These are phyloP conservation scores for Melaleuca alternifolia DNA, from an alignment of 345 rosid species.

Conservation along the genomic window DNA sequence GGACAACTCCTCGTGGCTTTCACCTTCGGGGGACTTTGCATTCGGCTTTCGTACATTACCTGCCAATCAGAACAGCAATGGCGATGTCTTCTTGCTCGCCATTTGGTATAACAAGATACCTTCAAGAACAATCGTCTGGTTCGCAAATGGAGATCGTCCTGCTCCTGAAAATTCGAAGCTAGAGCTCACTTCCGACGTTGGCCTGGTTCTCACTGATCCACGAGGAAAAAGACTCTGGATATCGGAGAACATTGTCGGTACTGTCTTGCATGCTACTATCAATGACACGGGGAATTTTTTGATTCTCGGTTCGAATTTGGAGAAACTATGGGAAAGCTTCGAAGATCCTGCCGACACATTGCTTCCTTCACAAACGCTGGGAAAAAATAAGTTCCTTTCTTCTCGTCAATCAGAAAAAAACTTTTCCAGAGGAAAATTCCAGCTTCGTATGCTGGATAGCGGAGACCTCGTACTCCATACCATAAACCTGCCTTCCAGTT, in stretches of 20 bases:
- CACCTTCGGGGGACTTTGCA: constrained; percentile 18
- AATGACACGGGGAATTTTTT: constrained; percentile 19
- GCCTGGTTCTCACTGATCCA: constrained; percentile 11
- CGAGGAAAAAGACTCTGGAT: constrained; percentile 12
- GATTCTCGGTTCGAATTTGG: neutral
- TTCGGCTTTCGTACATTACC: constrained; percentile 15
- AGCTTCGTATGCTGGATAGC: constrained; percentile 4
- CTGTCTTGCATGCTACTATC: constrained; percentile 7
- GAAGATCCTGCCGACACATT: constrained; percentile 21
- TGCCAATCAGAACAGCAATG: neutral
- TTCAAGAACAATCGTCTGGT: constrained; percentile 17
- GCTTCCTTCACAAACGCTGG: constrained; percentile 20
- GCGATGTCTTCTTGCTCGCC: constrained; percentile 15
- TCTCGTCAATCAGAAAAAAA: constrained; percentile 9
- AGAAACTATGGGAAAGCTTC: constrained; percentile 18
- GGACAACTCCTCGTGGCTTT: constrained; percentile 9
- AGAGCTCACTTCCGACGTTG: constrained; percentile 2
- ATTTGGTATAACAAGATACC: constrained; percentile 22
- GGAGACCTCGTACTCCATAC: constrained; percentile 21
- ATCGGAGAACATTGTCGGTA: neutral
- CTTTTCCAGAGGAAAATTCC: constrained; percentile 30
- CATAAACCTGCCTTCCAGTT: constrained; percentile 6
- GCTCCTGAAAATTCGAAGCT: constrained; percentile 13
- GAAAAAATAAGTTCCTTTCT: neutral
- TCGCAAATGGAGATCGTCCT: constrained; percentile 5